Conservation (phyloP, 192 early-diverging fungal genomes). For the Backusella australiensis region DNA sequence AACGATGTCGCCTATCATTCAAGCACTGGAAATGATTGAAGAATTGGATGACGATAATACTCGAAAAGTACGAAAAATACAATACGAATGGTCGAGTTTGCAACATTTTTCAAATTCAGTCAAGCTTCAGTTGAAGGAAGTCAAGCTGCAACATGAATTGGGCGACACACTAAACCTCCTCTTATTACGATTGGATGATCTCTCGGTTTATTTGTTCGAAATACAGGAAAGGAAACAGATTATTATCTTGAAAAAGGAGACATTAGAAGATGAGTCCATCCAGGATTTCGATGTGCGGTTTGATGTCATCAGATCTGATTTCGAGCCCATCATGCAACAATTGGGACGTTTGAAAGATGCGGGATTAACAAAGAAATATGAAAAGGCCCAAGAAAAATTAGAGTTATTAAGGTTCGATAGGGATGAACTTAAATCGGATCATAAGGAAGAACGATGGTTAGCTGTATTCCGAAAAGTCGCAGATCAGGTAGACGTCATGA, state of each 20-base stretch:
- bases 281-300: background rate
- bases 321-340: slow-evolving; percentile 3
- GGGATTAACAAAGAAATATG: slow-evolving; percentile 29
- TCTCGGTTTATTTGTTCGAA: slow-evolving; percentile 41
- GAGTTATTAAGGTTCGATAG: slow-evolving; percentile 50
- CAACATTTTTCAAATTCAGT: slow-evolving; percentile 54
- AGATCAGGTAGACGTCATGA: slow-evolving; percentile 56
- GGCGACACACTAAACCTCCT: slow-evolving; percentile 34
- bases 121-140: slow-evolving; percentile 42
- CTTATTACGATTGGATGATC: slow-evolving; percentile 39
- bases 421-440: slow-evolving; percentile 51
- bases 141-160: slow-evolving; percentile 36
- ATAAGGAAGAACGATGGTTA: slow-evolving; percentile 61
- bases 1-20: slow-evolving; percentile 47
- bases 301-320: background rate
- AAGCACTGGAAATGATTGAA: slow-evolving; percentile 32
- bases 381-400: slow-evolving; percentile 41
- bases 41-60: background rate
- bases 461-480: slow-evolving; percentile 53
- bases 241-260: background rate
- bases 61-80: slow-evolving; percentile 31
- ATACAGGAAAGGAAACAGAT: slow-evolving; percentile 40
- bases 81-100: slow-evolving; percentile 53
- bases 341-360: background rate
- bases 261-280: slow-evolving; percentile 2